Base-by-base conservation (phyloP, 129 eudicot species). In the Helichrysum umbraculigerum region DNA sequence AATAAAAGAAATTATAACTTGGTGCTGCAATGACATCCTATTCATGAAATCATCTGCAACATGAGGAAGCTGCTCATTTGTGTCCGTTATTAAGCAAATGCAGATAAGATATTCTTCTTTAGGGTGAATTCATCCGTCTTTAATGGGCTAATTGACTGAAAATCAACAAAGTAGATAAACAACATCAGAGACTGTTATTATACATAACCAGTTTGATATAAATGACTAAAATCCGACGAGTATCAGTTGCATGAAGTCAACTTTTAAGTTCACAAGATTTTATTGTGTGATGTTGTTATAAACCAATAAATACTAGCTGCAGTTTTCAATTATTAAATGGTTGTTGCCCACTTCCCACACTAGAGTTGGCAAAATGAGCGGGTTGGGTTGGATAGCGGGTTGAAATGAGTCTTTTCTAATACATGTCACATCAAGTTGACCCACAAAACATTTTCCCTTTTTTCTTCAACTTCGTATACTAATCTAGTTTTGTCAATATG, bases 111-210 rank as follows among this genome's bases (percentile, higher is more conserved):
- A 68, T 92, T 92, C 96, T 92, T 92, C 94, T 92, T 92, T 64
- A 92, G 79, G 4, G 84, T 81, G 80, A 92, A 90, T 76, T 90
- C 95, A 72, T 92, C 98, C 0, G 92, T 85, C 83, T 92, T 92
- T 7, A 86, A 56, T 8, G 90, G 44, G 76, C 87, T 92, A 47
- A 90, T 83, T 6, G 98, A 78, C 98, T 92, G 91, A 90, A 88
- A 50, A 71, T 41, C 25, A 73, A 75, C 28, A 64, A 69, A 25
- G 29, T 29, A 37, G 41, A n/a, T 25, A 71, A 15, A 62, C 6
- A 35, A 32, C 19, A 14, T 68, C 34, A 75, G 16, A 15, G 52
- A 72, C 33, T 35, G 37, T 69, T 42, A 67, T 7, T 10, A 37
- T 37, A 37, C 11, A 2, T 22, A 22, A 17, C 9, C 4, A 60